phyloP scores from a whole-genome alignment of 208 protist genomes.

The Tritrichomonas foetus region DNA sequence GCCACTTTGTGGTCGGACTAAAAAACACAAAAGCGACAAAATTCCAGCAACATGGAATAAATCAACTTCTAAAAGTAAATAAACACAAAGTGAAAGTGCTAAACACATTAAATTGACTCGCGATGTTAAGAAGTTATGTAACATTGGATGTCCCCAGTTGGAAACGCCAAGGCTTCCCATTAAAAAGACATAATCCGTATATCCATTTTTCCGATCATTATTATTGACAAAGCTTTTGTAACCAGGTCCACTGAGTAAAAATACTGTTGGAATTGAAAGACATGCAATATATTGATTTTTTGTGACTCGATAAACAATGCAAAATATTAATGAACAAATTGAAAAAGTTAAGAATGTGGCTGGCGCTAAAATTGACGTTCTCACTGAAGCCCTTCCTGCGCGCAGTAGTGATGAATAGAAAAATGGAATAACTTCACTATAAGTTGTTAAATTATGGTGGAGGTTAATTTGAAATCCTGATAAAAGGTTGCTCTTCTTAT shows the following conservation, averaged over 20 bases:
- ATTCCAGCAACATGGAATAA: not conserved
- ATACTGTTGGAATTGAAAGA: not conserved
- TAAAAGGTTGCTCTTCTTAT: not conserved
- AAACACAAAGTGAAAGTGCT: not conserved
- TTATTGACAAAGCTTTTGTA: not conserved
- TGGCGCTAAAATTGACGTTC: not conserved
- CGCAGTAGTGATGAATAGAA: not conserved
- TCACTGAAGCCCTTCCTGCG: not conserved
- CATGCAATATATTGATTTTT: not conserved
- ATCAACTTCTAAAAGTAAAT: not conserved
- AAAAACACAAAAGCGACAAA: not conserved
- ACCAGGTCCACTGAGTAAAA: not conserved
- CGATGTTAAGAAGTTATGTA: not conserved
- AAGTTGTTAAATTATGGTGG: no score
- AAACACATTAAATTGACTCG: not conserved
- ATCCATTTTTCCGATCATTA: not conserved
- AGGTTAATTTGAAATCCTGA: not conserved
- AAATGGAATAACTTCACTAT: not conserved
- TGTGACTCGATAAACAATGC: not conserved
- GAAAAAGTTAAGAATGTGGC: not conserved
- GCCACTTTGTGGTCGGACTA: not conserved
- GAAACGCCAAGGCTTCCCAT: no score
- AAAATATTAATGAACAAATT: not conserved
- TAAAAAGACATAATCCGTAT: not conserved
- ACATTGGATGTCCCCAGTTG: not conserved